Base-by-base conservation (phyloP, 371 early-diverging fungal genomes). In the Batkoa obscura region DNA sequence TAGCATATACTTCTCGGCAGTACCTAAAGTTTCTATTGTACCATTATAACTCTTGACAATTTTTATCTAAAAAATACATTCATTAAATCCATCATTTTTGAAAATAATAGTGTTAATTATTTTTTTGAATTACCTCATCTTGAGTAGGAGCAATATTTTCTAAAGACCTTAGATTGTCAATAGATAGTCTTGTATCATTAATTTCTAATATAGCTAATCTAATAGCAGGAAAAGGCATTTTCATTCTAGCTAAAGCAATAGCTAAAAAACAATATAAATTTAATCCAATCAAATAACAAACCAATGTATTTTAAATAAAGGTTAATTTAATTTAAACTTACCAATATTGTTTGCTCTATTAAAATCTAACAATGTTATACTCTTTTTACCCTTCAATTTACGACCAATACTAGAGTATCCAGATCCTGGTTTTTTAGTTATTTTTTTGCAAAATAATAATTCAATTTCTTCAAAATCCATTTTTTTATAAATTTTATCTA, bases 221-320 rank as follows among this genome's bases (percentile, higher is more conserved):
- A 43, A 84, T 78, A 58, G 81, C 80, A 5, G 76, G 66, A 55
- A 78, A 82, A 4, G 79, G 62, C 3, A 73, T 53, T 63, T 75
- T 81, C 62, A 85, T 74, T 5, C 79, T 70, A 5, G 81, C 81
- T 55, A 85, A 60, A 80, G 81, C 77, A 43, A 83, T 81, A 30
- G 76, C 81, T 71, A 23, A 23, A 23, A 23, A 23, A 23, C 23
- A 23, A 23, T 23, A 23, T 23, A 23, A 23, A 23, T 23, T 23
- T 23, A 23, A 23, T 23, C 23, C 23, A 23, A 23, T 23, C 23
- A 23, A 23, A 23, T 23, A 23, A 23, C 23, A 23, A 23, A 23
- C 0, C 23, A 23, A 23, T 23, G 23, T 23, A 23, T 23, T 23
- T 23, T 23, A 23, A 23, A 23, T 23, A 23, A 23, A 23, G 23